Conservation (phyloP, 2,329 filamentous ascomycete species). For the Colletotrichum sp. region DNA sequence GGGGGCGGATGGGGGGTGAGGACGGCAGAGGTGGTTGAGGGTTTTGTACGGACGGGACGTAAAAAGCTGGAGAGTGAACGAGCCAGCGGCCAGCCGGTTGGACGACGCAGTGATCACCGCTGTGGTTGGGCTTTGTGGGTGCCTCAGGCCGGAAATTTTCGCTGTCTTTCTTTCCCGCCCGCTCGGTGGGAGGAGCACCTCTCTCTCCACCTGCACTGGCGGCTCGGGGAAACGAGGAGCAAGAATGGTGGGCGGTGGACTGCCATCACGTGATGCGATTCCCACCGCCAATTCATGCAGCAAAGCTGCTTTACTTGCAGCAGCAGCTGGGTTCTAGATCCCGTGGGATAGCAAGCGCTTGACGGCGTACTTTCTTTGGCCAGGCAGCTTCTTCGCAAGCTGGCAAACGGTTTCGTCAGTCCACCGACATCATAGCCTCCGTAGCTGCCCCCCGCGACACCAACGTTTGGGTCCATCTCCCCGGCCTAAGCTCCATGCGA, state of each 20-base stretch:
- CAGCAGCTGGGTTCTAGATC: neutral
- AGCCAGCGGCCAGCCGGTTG: slow-evolving; percentile 13
- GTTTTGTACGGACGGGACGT: slow-evolving; percentile 24
- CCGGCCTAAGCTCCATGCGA: slow-evolving; percentile 5
- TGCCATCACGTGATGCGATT: slow-evolving; percentile 29
- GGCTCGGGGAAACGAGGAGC: slow-evolving; percentile 4
- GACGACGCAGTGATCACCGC: slow-evolving; percentile 15
- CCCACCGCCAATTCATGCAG: neutral
- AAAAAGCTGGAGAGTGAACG: slow-evolving; percentile 24
- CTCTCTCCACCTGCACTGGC: neutral
- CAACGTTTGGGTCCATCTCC: neutral
- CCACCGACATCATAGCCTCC: slow-evolving; percentile 16
- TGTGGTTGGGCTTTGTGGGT: neutral
- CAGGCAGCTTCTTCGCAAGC: neutral
- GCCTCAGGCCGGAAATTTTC: slow-evolving; percentile 5
- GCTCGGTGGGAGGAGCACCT: neutral
- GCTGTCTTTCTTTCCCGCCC: neutral
- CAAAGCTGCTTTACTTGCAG: neutral
- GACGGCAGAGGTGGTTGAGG: slow-evolving; percentile 22
- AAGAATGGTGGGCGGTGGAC: slow-evolving; percentile 24
- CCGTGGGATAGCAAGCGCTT: neutral
- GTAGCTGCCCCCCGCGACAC: neutral
- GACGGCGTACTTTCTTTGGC: neutral
- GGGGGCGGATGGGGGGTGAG: slow-evolving; percentile 26
- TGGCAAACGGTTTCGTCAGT: neutral